These are phyloP conservation scores for Penicilliopsis zonata DNA, from an alignment of 495 filamentous ascomycete genomes.

Conservation along the genomic window DNA sequence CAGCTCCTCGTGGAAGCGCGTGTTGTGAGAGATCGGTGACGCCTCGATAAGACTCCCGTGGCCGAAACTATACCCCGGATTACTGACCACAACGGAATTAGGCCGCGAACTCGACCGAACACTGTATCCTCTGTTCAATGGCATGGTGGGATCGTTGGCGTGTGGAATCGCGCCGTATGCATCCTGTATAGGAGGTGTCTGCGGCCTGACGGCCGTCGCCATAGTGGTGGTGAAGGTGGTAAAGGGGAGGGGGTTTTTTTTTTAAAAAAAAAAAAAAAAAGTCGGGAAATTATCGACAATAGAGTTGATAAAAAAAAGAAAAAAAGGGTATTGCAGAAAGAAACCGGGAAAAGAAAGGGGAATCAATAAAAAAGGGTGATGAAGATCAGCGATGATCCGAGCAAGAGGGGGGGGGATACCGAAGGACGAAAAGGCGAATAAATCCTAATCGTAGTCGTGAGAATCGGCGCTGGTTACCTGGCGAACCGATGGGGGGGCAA, in stretches of 20 bases:
- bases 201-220: conserved; percentile 31
- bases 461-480: too few species aligned
- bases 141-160: conserved; percentile 14
- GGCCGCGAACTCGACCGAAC: conserved; percentile 20
- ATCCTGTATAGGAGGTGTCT: conserved; percentile 33
- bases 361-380: too few species aligned
- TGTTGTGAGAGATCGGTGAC: conserved; percentile 32
- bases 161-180: conserved; percentile 20
- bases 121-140: conserved; percentile 20
- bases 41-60: conserved; percentile 26
- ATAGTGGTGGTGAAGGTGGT: conserved; percentile 16
- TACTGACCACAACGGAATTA: conserved; percentile 25
- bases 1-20: conserved; percentile 59
- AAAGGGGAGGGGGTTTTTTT: conserved; percentile 3
- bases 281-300: not conserved
- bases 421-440: too few species aligned
- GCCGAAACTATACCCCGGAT: conserved; percentile 18
- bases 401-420: too few species aligned
- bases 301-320: conserved; percentile 2
- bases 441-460: too few species aligned
- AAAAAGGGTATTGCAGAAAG: not conserved
- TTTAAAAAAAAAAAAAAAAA: conserved; percentile 2
- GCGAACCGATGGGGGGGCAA: too few species aligned
- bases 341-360: conserved; percentile 1
- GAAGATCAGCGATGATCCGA: too few species aligned